Base-by-base conservation (phyloP, 2,329 filamentous ascomycete genomes). In the Fusarium tricinctum region DNA sequence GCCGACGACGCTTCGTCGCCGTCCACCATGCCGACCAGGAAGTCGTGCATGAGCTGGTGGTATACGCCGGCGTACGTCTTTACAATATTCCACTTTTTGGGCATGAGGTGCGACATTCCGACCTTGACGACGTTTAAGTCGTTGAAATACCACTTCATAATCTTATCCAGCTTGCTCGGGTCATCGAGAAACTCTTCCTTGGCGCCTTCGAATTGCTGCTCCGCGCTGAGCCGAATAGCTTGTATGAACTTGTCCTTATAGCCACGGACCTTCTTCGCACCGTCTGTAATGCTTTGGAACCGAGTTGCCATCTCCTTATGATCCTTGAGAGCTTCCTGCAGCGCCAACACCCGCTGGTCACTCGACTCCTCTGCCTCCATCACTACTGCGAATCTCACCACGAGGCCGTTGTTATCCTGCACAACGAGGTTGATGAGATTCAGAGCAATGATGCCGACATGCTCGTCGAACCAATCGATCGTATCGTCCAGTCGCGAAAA, bases 291-390 rank as follows among this genome's bases (percentile, higher is more conserved):
- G 72, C 93, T 95, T 81, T 97, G 94, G 83, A 99, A 97, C 51
- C 95, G 88, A 46, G 91, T 91, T 12, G 94, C 96, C 76, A 99
- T 91, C 77, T 98, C 95, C 77, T 95, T 94, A 80, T 98, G 97
- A 76, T 98, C 95, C 75, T 93, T 93, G 77, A 98, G 90, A 1
- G 96, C 97, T 74, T 98, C 95, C 77, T 97, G 94, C 67, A 99
- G 83, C 3, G 96, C 96, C 75, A 92, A 86, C 26, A 97, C 93
- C 70, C 94, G 92, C 79, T 93, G 92, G 78, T 99, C 96, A 75
- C 94, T 97, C 84, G 94, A 96, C 83, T 99, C 96, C 79, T 99
- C 96, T 32, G 94, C 94, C 77, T 97, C 92, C 67, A 99, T 94
- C 57, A 99, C 90, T 63, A 98, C 86, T 12, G 95, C 96, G 67